These are phyloP conservation scores for Mortierella hygrophila DNA, from an alignment of 192 early-diverging fungal species.

Conservation along the genomic window DNA sequence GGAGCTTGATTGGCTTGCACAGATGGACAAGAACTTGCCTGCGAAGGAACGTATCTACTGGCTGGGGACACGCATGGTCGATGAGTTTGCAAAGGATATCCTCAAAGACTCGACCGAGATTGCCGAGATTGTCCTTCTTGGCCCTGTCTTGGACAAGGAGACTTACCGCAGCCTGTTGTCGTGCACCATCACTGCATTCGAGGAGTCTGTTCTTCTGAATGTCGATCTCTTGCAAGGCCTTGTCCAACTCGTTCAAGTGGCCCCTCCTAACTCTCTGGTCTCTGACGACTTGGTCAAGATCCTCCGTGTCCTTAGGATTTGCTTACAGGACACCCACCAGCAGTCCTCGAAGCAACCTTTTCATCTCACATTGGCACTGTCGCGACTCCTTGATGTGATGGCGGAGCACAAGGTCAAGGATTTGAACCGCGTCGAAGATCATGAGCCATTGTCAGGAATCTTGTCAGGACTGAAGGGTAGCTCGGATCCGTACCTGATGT, in stretches of 20 bases:
- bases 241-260: not conserved
- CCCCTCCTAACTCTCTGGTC: not conserved
- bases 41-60: not conserved
- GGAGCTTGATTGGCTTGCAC: not conserved
- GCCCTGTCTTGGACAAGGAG: not conserved
- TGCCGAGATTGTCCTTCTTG: not conserved
- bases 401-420: conserved; percentile 1
- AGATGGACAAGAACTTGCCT: not conserved
- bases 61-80: not conserved
- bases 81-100: not conserved
- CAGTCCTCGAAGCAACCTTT: not conserved
- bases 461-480: not conserved
- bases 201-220: not conserved
- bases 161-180: not conserved
- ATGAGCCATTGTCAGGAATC: not conserved
- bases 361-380: not conserved
- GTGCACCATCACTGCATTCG: not conserved
- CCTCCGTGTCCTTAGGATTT: not conserved
- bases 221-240: conserved; percentile 2
- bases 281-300: conserved; percentile 20
- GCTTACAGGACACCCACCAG: not conserved
- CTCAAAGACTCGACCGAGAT: not conserved
- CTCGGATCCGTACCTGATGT: not conserved
- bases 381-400: not conserved
- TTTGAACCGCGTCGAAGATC: not conserved